Evolutionary conservation across 495 filamentous ascomycete genomes (phyloP).

Genomic region (Penicillium psychrofluorescens): DNA sequence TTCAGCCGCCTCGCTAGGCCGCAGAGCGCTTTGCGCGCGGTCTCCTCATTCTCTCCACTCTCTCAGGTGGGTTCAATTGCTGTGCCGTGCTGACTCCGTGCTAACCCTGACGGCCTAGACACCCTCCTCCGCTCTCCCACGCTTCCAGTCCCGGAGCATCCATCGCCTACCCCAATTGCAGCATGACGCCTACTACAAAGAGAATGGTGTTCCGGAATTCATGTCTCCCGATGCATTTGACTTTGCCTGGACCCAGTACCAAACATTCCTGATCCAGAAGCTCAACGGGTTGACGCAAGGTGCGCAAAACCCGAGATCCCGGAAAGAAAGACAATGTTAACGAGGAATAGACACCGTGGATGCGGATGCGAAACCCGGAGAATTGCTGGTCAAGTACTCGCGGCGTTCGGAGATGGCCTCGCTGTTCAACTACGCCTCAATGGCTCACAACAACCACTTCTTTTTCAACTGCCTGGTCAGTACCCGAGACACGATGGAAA

Average conservation of each 20-base stretch:
- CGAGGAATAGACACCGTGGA: constrained; percentile 43
- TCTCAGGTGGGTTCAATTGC: constrained; percentile 19
- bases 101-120: constrained; percentile 23
- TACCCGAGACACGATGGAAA: neutral
- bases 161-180: constrained; percentile 56
- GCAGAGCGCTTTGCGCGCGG: constrained; percentile 41
- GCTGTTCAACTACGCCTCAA: constrained; percentile 90
- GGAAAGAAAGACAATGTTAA: neutral
- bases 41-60: constrained; percentile 15
- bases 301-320: constrained; percentile 29
- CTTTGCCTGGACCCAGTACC: constrained; percentile 79
- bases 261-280: constrained; percentile 60
- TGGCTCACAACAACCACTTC: constrained; percentile 94
- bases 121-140: constrained; percentile 34
- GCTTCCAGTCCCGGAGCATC: constrained; percentile 33
- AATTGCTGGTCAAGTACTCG: constrained; percentile 67
- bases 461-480: constrained; percentile 71
- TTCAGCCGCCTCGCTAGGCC: constrained; percentile 43
- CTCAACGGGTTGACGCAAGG: constrained; percentile 69
- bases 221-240: constrained; percentile 59
- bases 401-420: constrained; percentile 68
- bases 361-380: constrained; percentile 49
- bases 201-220: constrained; percentile 60
- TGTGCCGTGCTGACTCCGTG: neutral
- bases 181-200: constrained; percentile 41